Conservation (phyloP, 73 alveolate genomes). For the Paramecium sexaurelia region DNA sequence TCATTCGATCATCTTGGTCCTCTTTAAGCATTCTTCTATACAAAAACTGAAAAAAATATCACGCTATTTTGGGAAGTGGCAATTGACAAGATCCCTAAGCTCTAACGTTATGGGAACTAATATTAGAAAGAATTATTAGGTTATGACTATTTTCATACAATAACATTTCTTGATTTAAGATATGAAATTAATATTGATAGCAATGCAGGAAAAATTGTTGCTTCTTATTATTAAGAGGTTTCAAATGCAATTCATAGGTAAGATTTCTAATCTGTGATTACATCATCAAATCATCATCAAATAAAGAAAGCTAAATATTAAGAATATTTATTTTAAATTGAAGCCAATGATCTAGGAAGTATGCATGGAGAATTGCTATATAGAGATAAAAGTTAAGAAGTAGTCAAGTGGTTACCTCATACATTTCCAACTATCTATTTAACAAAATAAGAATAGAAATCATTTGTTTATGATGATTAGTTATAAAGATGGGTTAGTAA, state of each 20-base stretch:
- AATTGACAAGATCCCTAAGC: constrained; percentile 1
- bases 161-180: constrained; percentile 3
- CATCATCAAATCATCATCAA: neutral
- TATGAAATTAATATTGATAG: neutral
- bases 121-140: neutral
- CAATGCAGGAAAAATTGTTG: neutral
- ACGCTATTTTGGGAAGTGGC: constrained; percentile 9
- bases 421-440: neutral
- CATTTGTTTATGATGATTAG: neutral
- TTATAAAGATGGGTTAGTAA: constrained; percentile 24
- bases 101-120: neutral
- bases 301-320: neutral
- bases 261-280: neutral
- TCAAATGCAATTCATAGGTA: neutral
- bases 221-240: neutral
- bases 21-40: neutral
- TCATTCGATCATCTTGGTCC: neutral
- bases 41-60: neutral
- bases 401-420: neutral
- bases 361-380: neutral
- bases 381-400: neutral
- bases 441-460: constrained; percentile 4
- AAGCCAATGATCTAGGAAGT: neutral
- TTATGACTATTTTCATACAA: neutral
- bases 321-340: neutral